A percentile compares a stretch with the other conserved stretches of the same genome.
phyloP scores from a whole-genome alignment of 2,329 filamentous ascomycete genomes.

The Pseudogymnoascus sp. region DNA sequence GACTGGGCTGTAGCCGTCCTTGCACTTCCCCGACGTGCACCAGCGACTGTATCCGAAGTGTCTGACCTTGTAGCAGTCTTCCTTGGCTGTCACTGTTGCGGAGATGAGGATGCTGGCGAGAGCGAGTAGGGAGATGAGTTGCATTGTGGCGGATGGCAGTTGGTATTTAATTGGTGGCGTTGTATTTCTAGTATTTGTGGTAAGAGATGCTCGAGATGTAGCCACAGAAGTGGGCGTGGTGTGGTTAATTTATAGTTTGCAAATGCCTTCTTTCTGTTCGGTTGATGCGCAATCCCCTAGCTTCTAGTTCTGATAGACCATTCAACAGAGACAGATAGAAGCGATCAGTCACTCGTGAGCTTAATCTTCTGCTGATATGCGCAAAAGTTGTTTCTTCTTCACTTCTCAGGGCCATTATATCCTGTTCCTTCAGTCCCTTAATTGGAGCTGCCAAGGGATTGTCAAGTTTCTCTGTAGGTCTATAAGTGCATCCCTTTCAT shows the following conservation, averaged over 20 bases:
- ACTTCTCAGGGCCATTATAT: neutral
- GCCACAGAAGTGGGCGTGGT: neutral
- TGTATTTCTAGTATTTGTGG: neutral
- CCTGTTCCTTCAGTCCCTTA: neutral
- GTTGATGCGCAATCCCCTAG: neutral
- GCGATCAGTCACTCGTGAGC: neutral
- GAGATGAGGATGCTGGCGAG: neutral
- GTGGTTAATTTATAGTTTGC: neutral
- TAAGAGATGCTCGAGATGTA: neutral
- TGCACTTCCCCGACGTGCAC: neutral
- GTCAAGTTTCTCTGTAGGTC: neutral
- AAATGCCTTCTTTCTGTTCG: neutral
- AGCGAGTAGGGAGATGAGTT: neutral
- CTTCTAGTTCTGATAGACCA: neutral
- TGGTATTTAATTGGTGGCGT: neutral
- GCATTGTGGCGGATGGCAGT: neutral
- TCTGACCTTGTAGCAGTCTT: neutral
- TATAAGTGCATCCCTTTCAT: neutral
- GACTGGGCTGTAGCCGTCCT: neutral
- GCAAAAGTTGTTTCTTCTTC: neutral
- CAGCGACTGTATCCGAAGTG: neutral
- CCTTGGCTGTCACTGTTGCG: neutral
- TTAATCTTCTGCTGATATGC: neutral
- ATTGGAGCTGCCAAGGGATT: neutral
- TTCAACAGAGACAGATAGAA: neutral